Conservation (phyloP, 2,329 filamentous ascomycete genomes). For the Fusarium verticillioides region DNA sequence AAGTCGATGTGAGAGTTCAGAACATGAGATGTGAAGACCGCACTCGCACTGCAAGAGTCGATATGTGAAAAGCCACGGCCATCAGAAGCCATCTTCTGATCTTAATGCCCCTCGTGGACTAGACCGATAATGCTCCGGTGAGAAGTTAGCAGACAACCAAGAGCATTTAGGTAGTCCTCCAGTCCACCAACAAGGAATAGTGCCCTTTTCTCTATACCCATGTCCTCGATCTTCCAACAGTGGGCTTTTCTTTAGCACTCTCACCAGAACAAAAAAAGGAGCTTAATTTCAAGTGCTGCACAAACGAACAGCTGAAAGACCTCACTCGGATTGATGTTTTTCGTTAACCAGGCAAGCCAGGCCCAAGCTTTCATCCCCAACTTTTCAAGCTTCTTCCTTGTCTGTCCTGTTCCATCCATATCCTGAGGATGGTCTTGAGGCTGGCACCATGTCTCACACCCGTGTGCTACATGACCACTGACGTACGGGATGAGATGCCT, state of each 20-base stretch:
- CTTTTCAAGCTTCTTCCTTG: slow-evolving; percentile 31
- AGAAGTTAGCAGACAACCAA: background rate
- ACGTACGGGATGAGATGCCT: slow-evolving; percentile 28
- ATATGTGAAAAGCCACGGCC: background rate
- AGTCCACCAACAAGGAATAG: slow-evolving; percentile 28
- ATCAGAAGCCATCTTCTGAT: background rate
- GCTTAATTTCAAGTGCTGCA: slow-evolving; percentile 10
- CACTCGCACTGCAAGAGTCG: background rate
- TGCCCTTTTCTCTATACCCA: slow-evolving; percentile 20
- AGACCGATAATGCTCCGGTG: background rate
- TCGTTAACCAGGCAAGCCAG: background rate
- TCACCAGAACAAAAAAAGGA: slow-evolving; percentile 8
- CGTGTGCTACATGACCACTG: slow-evolving; percentile 22
- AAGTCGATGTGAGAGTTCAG: slow-evolving; percentile 6
- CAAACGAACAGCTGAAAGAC: slow-evolving; percentile 10
- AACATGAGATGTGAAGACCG: slow-evolving; percentile 5
- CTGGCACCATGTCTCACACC: slow-evolving; percentile 22
- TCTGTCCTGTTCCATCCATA: background rate
- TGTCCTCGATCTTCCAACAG: slow-evolving; percentile 22
- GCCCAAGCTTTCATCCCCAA: slow-evolving; percentile 29
- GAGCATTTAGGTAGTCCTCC: background rate
- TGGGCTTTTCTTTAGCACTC: slow-evolving; percentile 15
- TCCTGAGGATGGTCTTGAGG: slow-evolving; percentile 3
- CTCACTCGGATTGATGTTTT: slow-evolving; percentile 1
- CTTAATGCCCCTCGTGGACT: background rate